These are phyloP conservation scores for Citrullus mucosospermus DNA, from an alignment of 306 rosid genomes.

Conservation along the genomic window DNA sequence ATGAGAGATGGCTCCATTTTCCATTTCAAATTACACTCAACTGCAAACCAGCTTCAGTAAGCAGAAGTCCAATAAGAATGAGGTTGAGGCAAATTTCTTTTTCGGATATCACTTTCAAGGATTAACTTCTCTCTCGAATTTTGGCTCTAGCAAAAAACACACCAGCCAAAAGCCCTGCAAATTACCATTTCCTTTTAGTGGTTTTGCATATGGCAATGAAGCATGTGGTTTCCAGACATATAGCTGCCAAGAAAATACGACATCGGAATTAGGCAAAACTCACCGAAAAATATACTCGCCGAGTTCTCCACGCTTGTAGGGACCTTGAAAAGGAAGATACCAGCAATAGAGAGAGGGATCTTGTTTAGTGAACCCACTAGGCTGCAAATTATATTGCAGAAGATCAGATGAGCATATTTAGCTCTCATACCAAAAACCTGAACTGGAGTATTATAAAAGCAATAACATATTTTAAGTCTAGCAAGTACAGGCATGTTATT, in stretches of 20 bases:
- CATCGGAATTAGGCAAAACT: constrained; percentile 12
- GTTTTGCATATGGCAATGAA: constrained; percentile 4
- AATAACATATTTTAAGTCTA: neutral
- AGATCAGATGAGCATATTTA: constrained; percentile 13
- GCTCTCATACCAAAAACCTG: neutral
- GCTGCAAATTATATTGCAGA: constrained; percentile 35
- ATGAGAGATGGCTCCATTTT: neutral
- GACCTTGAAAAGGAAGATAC: constrained; percentile 78
- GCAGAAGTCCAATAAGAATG: neutral
- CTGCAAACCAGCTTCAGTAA: neutral
- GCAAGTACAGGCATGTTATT: neutral
- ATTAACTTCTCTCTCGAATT: constrained; percentile 60
- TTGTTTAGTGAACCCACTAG: constrained; percentile 96
- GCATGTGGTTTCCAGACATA: neutral
- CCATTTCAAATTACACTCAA: neutral
- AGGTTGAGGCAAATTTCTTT: neutral
- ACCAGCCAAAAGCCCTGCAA: constrained; percentile 88
- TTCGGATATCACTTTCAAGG: constrained; percentile 8
- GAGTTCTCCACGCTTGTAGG: constrained; percentile 95
- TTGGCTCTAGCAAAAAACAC: constrained; percentile 92
- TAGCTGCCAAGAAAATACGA: neutral
- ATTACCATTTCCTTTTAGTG: constrained; percentile 7
- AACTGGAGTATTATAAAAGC: neutral
- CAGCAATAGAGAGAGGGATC: constrained; percentile 91
- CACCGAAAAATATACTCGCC: constrained; percentile 81